Conservation (phyloP, 306 rosid species). For the Ormosia emarginata region DNA sequence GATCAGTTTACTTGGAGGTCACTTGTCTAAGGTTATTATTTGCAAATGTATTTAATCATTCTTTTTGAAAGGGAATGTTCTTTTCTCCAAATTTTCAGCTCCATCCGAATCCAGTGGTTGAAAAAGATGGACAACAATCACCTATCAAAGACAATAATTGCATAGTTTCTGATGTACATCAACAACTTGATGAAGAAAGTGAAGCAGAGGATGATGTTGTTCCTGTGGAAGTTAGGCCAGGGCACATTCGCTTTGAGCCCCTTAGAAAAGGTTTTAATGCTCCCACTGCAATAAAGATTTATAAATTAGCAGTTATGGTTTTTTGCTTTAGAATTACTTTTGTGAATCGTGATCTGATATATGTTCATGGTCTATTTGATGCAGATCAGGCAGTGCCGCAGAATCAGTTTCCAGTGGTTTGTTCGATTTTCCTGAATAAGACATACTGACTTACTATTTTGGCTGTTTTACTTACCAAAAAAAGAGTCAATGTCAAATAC, state of each 20-base stretch:
- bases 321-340: conserved; percentile 19
- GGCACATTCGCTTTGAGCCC: conserved; percentile 88
- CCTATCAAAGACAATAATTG: conserved; percentile 32
- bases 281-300: background rate
- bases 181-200: conserved; percentile 45
- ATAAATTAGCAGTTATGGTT: background rate
- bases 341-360: conserved; percentile 22
- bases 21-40: conserved; percentile 15
- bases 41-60: conserved; percentile 7
- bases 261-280: conserved; percentile 51
- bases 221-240: conserved; percentile 87
- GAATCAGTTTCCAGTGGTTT: conserved; percentile 53
- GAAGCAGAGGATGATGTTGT: conserved; percentile 60
- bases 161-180: conserved; percentile 29
- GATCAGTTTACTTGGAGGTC: conserved; percentile 5
- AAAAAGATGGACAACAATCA: conserved; percentile 38
- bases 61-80: background rate
- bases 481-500: conserved; percentile 8
- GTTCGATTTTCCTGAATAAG: conserved; percentile 14
- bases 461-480: background rate
- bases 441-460: conserved; percentile 10
- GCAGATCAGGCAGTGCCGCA: conserved; percentile 48
- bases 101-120: conserved; percentile 26
- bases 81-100: conserved; percentile 46
- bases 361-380: conserved; percentile 34